These are phyloP conservation scores for Gossypium anomalum DNA, from an alignment of 345 rosid genomes.

Conservation along the genomic window DNA sequence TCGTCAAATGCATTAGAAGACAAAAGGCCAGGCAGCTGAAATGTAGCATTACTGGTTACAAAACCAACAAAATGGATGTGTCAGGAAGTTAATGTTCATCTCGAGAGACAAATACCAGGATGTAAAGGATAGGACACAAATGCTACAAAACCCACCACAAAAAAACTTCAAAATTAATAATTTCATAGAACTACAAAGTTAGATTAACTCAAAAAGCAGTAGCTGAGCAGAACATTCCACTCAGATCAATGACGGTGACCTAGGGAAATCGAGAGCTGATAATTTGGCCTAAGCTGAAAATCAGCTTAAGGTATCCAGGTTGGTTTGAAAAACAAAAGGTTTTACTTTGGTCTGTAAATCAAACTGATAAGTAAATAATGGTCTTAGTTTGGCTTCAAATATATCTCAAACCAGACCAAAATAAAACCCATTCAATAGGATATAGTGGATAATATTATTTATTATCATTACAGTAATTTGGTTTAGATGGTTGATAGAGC, in stretches of 20 bases:
- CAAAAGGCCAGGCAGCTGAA: constrained; percentile 76
- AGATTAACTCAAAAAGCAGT: constrained; percentile 7
- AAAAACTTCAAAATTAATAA: constrained; percentile 1
- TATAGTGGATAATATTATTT: background rate
- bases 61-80: constrained; percentile 19
- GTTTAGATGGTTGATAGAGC: background rate
- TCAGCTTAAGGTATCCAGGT: background rate
- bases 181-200: background rate
- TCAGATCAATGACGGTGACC: background rate
- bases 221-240: background rate
- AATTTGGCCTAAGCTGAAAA: background rate
- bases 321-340: background rate
- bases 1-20: constrained; percentile 60
- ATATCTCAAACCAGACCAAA: background rate
- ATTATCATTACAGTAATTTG: background rate
- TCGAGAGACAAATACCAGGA: background rate
- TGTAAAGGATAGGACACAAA: background rate
- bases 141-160: background rate
- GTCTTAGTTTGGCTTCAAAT: constrained; percentile 1
- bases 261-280: background rate
- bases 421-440: background rate
- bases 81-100: constrained; percentile 11
- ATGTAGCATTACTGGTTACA: constrained; percentile 70
- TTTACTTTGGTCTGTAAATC: background rate
- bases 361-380: background rate